A percentile compares a stretch with the other conserved stretches of the same genome.
phyloP scores from a whole-genome alignment of 2,329 filamentous ascomycete species.

The Stagonosporopsis cucurbitacearum region DNA sequence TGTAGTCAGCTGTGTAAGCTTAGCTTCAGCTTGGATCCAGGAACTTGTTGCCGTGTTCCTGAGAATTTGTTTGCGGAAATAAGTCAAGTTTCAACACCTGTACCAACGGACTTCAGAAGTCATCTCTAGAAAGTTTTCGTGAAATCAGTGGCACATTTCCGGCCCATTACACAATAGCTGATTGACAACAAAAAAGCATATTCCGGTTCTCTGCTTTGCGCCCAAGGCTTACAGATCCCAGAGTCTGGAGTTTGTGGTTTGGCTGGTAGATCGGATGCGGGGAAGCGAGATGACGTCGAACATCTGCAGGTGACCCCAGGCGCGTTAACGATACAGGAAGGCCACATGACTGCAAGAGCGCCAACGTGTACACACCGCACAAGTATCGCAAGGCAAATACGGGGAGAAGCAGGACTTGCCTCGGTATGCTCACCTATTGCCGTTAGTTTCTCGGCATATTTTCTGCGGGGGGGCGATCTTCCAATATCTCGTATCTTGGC shows the following conservation, averaged over 20 bases:
- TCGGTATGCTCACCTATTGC: conserved; percentile 18
- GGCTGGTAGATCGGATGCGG: conserved; percentile 1
- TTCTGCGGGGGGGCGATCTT: conserved; percentile 24
- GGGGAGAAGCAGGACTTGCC: conserved; percentile 12
- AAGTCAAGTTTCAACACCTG: not conserved
- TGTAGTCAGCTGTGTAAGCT: conserved; percentile 8
- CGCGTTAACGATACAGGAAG: conserved; percentile 14
- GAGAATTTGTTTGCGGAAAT: conserved; percentile 7
- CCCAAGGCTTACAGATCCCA: not conserved
- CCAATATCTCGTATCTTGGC: conserved; percentile 18
- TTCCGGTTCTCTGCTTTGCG: not conserved
- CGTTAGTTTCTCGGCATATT: conserved; percentile 15
- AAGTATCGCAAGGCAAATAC: conserved; percentile 1
- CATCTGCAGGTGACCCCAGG: conserved; percentile 16
- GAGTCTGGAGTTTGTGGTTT: not conserved
- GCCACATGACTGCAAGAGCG: conserved; percentile 3
- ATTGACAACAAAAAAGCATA: not conserved
- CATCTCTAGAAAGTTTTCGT: not conserved
- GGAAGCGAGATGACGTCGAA: conserved; percentile 17
- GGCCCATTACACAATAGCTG: not conserved
- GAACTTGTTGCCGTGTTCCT: conserved; percentile 2
- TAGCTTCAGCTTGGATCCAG: conserved; percentile 3
- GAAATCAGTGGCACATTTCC: not conserved
- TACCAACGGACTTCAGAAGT: conserved; percentile 1
- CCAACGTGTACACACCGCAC: conserved; percentile 9